Percentiles rank a stretch among this genome's conserved stretches.
These are phyloP conservation scores for Gautieria morchelliformis DNA, from an alignment of 768 basidiomycete species.

Conservation along the genomic window DNA sequence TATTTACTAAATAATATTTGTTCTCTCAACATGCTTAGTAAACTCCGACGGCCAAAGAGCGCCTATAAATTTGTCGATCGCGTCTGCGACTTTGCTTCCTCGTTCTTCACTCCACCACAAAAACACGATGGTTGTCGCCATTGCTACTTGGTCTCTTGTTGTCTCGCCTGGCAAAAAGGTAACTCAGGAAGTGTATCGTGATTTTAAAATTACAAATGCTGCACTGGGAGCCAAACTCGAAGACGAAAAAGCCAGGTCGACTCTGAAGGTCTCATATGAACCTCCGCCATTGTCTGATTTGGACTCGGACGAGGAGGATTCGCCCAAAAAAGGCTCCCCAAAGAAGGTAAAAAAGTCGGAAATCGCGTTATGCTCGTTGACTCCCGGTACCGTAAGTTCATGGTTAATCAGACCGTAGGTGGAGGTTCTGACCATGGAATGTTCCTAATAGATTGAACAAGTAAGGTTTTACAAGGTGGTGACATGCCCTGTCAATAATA, in stretches of 20 bases:
- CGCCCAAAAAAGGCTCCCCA: background rate
- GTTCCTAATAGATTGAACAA: background rate
- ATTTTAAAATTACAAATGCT: slow-evolving; percentile 75
- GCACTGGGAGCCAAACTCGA: slow-evolving; percentile 66
- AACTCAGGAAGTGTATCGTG: slow-evolving; percentile 48
- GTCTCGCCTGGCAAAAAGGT: slow-evolving; percentile 50
- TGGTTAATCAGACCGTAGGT: background rate
- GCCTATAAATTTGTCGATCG: slow-evolving; percentile 7
- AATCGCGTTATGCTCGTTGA: slow-evolving; percentile 69
- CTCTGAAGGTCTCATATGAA: slow-evolving; percentile 56
- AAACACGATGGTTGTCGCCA: slow-evolving; percentile 40
- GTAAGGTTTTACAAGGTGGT: background rate
- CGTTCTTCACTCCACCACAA: background rate
- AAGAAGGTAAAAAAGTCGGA: slow-evolving; percentile 21
- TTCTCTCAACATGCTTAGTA: background rate
- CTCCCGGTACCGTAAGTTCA: slow-evolving; percentile 62
- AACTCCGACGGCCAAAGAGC: background rate
- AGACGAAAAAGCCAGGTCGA: slow-evolving; percentile 50
- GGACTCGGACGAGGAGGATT: slow-evolving; percentile 36
- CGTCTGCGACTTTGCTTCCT: background rate
- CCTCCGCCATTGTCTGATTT: slow-evolving; percentile 24
- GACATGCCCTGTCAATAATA: slow-evolving; percentile 19
- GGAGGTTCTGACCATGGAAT: background rate
- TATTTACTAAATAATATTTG: background rate
- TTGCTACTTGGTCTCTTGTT: slow-evolving; percentile 57